Conservation (phyloP, 352 stramenopile species). For the Phytophthora podocarpi region DNA sequence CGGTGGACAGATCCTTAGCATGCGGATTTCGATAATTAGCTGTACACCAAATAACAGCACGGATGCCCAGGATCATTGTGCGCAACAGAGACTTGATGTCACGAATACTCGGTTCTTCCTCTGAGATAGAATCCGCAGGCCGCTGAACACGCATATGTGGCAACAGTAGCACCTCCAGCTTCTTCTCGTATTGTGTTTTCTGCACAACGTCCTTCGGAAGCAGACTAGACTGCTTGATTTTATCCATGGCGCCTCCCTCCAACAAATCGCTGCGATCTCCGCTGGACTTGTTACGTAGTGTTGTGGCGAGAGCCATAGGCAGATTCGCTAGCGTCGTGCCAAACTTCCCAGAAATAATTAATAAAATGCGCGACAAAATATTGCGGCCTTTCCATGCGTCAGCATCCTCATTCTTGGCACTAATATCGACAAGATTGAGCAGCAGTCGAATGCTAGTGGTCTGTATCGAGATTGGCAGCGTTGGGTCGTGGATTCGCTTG, state of each 20-base stretch:
- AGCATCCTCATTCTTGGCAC: constrained; percentile 94
- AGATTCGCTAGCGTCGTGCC: constrained; percentile 83
- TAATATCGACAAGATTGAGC: constrained; percentile 97
- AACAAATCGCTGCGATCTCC: constrained; percentile 68
- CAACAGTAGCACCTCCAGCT: constrained; percentile 67
- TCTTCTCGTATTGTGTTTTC: constrained; percentile 76
- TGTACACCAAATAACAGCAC: constrained; percentile 98
- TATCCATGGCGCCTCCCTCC: constrained; percentile 88
- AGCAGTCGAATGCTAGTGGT: constrained; percentile 95
- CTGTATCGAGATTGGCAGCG: constrained; percentile 95
- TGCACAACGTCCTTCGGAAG: constrained; percentile 58
- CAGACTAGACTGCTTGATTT: constrained; percentile 84
- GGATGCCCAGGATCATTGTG: constrained; percentile 98
- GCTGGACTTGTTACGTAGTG: constrained; percentile 43
- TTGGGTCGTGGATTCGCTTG: constrained; percentile 93
- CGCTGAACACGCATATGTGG: constrained; percentile 59
- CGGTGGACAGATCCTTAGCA: constrained; percentile 81
- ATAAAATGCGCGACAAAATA: constrained; percentile 90
- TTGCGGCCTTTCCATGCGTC: constrained; percentile 89
- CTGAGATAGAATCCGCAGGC: constrained; percentile 55
- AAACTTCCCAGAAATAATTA: constrained; percentile 96
- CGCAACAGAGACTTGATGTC: constrained; percentile 95
- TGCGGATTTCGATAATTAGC: constrained; percentile 92
- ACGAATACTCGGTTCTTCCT: constrained; percentile 82
- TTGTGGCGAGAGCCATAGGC: constrained; percentile 65